Evolutionary conservation across 768 basidiomycete genomes (phyloP).

Genomic region (Chalciporus piperatus): DNA sequence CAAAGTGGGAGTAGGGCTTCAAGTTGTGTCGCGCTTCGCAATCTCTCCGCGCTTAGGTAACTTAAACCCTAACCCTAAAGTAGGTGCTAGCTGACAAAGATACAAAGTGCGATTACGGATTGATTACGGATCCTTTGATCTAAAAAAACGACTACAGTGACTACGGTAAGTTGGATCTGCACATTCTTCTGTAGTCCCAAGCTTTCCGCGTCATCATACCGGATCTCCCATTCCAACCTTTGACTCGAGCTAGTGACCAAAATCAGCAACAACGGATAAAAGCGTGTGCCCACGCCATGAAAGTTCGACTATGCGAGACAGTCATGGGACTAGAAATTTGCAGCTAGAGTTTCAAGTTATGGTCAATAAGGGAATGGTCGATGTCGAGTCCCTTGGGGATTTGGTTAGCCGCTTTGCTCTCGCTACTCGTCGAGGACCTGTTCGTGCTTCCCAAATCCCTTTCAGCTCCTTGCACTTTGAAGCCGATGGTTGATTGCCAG

Average conservation of each 20-base stretch:
- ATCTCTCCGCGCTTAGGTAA: conserved; percentile 12
- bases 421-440: conserved; percentile 7
- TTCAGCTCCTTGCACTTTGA: background rate
- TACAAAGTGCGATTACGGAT: too few relatives aligned
- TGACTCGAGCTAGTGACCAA: too few relatives aligned
- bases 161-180: too few relatives aligned
- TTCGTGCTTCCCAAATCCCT: background rate
- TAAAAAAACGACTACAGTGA: too few relatives aligned
- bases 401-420: conserved; percentile 7
- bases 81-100: background rate
- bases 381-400: conserved; percentile 6
- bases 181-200: too few relatives aligned
- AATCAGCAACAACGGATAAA: too few relatives aligned
- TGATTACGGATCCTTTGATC: too few relatives aligned
- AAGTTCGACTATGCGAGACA: too few relatives aligned
- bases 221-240: too few relatives aligned
- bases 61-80: conserved; percentile 12
- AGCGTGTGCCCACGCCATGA: too few relatives aligned
- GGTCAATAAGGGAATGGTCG: conserved; percentile 6
- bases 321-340: background rate
- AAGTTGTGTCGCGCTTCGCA: background rate
- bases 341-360: background rate
- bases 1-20: background rate
- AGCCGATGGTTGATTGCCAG: background rate
- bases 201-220: too few relatives aligned